Evolutionary conservation across 164 flowering plant species (phyloP), one percentile per base, ranked within the genome.

Genomic region (Berberis vulgaris): DNA sequence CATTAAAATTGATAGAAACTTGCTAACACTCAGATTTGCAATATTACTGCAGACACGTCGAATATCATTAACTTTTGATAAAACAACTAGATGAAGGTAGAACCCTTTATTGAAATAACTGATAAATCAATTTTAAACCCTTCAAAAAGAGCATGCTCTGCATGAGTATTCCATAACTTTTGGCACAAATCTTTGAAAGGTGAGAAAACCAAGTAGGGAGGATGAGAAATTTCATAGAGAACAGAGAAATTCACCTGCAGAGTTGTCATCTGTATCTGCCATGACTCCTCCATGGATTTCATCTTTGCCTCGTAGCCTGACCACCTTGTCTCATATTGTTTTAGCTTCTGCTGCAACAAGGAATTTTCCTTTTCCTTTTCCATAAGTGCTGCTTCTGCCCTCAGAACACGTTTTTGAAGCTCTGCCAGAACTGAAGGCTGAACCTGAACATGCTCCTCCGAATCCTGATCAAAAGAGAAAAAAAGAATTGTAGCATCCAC

Each of bases 181-280:
- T 26, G 26, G 26, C 26, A 26, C 26, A 41, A 26, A 52, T 7
- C 54, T 57, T 42, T 62, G 1, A 10, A 53, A 41, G 39, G 7
- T 5, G 7, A 45, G 46, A 49, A 59, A 53, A 41, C 6, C 40
- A 4, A 52, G 4, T 59, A 1, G 39, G 40, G 39, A 41, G 2
- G 8, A n/a, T 13, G 38, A 62, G 52, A 58, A 57, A 53, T 3
- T 42, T 9, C 2, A 38, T 54, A 47, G 45, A 6, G 41, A 49
- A 59, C 11, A 41, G n/a, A n/a, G 40, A 64, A 67, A 75, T 82
- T 81, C 54, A 89, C 98, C 75, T 89, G 96, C 72, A 86, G 73
- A 50, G 92, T 79, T 61, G 78, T 71, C 82, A 88, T 83, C 78
- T 92, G 89, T 71, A 79, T 84, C 75, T 86, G 87, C 96, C 96